Base-by-base conservation (phyloP, 2,329 filamentous ascomycete species). In the Neopestalotiopsis sp. region DNA sequence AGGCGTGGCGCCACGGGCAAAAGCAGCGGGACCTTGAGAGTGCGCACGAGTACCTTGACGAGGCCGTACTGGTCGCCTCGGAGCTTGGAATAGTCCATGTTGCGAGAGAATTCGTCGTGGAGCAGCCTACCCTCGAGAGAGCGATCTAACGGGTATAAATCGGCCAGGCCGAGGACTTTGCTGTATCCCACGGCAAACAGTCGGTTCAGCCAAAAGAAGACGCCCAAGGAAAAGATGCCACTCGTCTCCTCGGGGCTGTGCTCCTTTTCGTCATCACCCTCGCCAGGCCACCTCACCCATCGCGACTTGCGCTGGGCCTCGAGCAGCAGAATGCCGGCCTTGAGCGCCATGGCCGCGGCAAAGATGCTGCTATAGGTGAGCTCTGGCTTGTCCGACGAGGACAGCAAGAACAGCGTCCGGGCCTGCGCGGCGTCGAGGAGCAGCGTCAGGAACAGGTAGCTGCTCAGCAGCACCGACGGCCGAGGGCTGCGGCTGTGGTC, bases 391-490 rank as follows among this genome's bases (percentile, higher is more conserved):
- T 70, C 34, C 12, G 13, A 67, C 5, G 65, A 69, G 13, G 63
- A 62, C 24, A 86, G 76, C 5, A 53, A 20, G 78, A 82, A 86
- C 2, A 82, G 70, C 0, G 84, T 86, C 9, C 86, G 77, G 0
- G 77, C 75, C 68, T 82, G 82, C 0, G 79, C 79, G 2, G 80
- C 73, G 49, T 87, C 86, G 30, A 86, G 78, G 1, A 87, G 72
- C 0, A 84, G 71, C 1, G 82, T 82, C 3, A 85, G 49, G 10
- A 81, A 70, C 3, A 87, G 70, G 64, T 82, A 87, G 12, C 73
- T 70, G 17, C 74, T 80, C 13, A 87, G 73, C 2, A 87, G 66
- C 0, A 81, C 74, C 0, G 85, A 87, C 0, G 85, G 84, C 1
- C 82, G 76, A 0, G 76, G 76, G 38, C 62, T 68, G 59, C 62